Percentiles rank a stretch among this genome's conserved stretches.
These are phyloP conservation scores for Boletus tomentosulus DNA, from an alignment of 768 basidiomycete genomes.

Conservation along the genomic window DNA sequence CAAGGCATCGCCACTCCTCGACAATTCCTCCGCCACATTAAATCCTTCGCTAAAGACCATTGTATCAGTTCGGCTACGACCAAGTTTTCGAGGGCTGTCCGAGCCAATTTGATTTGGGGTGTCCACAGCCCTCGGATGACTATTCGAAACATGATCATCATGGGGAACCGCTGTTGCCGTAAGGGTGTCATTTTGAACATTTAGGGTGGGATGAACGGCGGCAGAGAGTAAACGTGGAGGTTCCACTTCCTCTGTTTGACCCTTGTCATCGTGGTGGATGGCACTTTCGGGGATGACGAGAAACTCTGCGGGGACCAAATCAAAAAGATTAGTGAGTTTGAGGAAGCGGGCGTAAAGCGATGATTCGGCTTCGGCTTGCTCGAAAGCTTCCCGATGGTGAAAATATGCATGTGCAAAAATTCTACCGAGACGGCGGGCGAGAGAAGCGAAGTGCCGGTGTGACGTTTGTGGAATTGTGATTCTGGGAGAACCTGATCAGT, in stretches of 20 bases:
- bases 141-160: constrained; percentile 6
- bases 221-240: constrained; percentile 40
- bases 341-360: constrained; percentile 89
- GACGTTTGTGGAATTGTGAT: constrained; percentile 79
- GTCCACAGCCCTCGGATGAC: constrained; percentile 21
- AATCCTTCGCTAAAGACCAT: constrained; percentile 60
- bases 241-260: constrained; percentile 31
- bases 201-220: constrained; percentile 31
- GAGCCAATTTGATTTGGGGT: constrained; percentile 12
- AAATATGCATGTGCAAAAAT: constrained; percentile 97
- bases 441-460: constrained; percentile 82
- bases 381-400: constrained; percentile 89
- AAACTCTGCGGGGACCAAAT: constrained; percentile 79
- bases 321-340: constrained; percentile 73
- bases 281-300: constrained; percentile 66
- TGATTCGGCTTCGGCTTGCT: constrained; percentile 86
- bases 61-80: constrained; percentile 64
- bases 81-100: constrained; percentile 43
- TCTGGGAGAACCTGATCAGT: constrained; percentile 36
- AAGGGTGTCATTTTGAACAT: constrained; percentile 10
- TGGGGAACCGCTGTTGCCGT: constrained; percentile 6
- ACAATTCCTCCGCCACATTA: constrained; percentile 37
- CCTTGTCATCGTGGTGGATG: constrained; percentile 27
- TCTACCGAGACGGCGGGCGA: constrained; percentile 86
- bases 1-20: constrained; percentile 19